Conservation (phyloP, 805 yeast genomes). For the Metahyphopichia silvanorum region DNA sequence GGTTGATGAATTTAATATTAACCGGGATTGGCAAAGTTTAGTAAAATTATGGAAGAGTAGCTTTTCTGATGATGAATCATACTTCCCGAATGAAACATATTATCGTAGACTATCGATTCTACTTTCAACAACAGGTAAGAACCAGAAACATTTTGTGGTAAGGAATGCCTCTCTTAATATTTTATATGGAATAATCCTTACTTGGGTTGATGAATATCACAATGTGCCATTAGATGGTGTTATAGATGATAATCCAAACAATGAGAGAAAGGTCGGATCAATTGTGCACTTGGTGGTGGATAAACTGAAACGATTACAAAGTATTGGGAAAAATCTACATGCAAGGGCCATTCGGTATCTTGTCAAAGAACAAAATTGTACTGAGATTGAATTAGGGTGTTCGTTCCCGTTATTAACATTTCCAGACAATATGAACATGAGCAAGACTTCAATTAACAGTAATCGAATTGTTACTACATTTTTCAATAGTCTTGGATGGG, state of each 20-base stretch:
- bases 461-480: conserved; percentile 23
- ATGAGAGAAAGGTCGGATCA: conserved; percentile 31
- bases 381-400: conserved; percentile 38
- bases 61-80: conserved; percentile 12
- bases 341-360: conserved; percentile 50
- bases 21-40: conserved; percentile 50
- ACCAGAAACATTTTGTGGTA: conserved; percentile 51
- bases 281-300: conserved; percentile 50
- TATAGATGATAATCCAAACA: conserved; percentile 7
- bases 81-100: conserved; percentile 20
- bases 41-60: conserved; percentile 43
- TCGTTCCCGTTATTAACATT: conserved; percentile 46
- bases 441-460: conserved; percentile 13
- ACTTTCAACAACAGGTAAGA: conserved; percentile 22
- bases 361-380: conserved; percentile 39
- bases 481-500: conserved; percentile 43
- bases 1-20: conserved; percentile 51
- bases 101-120: conserved; percentile 28
- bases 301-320: conserved; percentile 49
- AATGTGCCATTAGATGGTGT: conserved; percentile 10
- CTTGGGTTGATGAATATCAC: conserved; percentile 44
- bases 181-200: conserved; percentile 50
- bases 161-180: conserved; percentile 54
- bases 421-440: conserved; percentile 19
- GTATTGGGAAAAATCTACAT: conserved; percentile 54